Conservation (phyloP, 148 eudicot genomes). For the Chenopodium formosanum region DNA sequence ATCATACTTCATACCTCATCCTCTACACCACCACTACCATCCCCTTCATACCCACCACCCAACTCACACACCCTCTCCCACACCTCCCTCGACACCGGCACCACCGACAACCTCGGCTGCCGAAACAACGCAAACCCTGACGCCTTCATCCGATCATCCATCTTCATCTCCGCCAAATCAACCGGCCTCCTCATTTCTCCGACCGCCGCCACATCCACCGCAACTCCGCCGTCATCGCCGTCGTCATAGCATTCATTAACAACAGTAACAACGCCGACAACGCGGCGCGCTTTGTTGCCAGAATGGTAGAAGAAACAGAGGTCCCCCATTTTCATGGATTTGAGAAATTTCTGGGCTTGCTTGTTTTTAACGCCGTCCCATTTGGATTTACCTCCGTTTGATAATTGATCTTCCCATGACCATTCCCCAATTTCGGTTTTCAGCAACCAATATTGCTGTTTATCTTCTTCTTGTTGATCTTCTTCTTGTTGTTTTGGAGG, state of each 20-base stretch:
- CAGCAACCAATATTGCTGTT: constrained; percentile 60
- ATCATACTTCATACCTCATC: constrained; percentile 17
- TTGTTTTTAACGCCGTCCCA: constrained; percentile 97
- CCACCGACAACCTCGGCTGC: constrained; percentile 83
- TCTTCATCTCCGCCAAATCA: constrained; percentile 74
- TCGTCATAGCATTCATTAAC: constrained; percentile 62
- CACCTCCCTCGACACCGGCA: constrained; percentile 51
- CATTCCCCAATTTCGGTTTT: constrained; percentile 86
- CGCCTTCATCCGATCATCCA: constrained; percentile 42
- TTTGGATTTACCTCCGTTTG: constrained; percentile 59
- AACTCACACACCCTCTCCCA: constrained; percentile 70
- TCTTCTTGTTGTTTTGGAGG: background rate
- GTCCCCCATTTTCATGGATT: constrained; percentile 59
- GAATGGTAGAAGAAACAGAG: constrained; percentile 94
- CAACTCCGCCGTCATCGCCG: constrained; percentile 45
- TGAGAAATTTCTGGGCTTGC: constrained; percentile 78
- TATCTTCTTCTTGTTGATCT: constrained; percentile 12
- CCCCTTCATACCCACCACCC: constrained; percentile 73
- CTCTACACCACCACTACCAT: constrained; percentile 16
- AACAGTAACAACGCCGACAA: constrained; percentile 81
- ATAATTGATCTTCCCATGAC: constrained; percentile 89
- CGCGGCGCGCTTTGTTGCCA: constrained; percentile 55
- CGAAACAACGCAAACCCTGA: constrained; percentile 63
- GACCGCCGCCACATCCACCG: constrained; percentile 73
- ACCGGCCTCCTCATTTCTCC: constrained; percentile 75